Evolutionary conservation across 2,329 filamentous ascomycete genomes (phyloP).

Genomic region (Daldinia sp.): DNA sequence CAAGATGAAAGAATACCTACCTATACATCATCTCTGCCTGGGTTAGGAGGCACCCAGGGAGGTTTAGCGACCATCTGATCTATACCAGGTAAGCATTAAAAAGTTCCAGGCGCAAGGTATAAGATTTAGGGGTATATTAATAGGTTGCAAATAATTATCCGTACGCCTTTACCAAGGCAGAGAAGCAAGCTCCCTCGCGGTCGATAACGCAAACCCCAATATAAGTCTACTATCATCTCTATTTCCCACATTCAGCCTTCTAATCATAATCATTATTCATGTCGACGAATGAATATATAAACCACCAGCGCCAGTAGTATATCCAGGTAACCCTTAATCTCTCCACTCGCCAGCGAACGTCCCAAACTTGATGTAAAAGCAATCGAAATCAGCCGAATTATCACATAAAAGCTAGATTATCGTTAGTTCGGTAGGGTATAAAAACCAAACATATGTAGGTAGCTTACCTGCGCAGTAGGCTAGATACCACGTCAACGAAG

Average conservation of each 20-base stretch:
- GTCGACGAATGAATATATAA: slow-evolving; percentile 11
- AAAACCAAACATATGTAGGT: background rate
- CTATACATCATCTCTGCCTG: too few species aligned
- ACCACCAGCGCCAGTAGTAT: slow-evolving; percentile 18
- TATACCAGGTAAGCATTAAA: background rate
- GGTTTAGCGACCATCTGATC: background rate
- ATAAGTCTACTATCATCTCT: background rate
- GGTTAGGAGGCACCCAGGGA: background rate
- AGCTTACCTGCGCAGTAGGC: slow-evolving; percentile 75
- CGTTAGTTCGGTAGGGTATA: slow-evolving; percentile 14
- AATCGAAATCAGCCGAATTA: background rate
- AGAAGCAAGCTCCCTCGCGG: background rate
- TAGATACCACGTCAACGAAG: slow-evolving; percentile 85
- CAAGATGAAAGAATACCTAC: background rate
- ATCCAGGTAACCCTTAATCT: slow-evolving; percentile 10
- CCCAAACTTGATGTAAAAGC: slow-evolving; percentile 4
- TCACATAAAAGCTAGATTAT: slow-evolving; percentile 42
- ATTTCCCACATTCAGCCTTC: slow-evolving; percentile 3
- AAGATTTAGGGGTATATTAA: background rate
- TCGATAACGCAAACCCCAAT: background rate
- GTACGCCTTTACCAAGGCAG: background rate
- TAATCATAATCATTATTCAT: slow-evolving; percentile 20
- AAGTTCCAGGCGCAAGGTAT: background rate
- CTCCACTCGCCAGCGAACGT: background rate
- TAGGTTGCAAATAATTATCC: background rate